Conservation (phyloP, 805 yeast species). For the Zygosaccharomyces gambellarensis region DNA sequence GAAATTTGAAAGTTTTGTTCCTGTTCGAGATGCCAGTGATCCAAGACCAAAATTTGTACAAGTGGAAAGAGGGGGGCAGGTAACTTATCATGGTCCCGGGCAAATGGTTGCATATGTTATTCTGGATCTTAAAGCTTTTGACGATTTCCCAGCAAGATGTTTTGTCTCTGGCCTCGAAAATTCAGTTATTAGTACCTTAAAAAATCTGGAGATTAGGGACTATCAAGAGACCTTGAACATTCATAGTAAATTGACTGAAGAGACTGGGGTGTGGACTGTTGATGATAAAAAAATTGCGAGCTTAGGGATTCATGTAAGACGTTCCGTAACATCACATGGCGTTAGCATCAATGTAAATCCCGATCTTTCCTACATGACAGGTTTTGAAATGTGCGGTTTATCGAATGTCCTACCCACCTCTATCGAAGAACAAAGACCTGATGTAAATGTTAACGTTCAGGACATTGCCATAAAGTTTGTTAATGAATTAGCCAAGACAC, state of each 20-base stretch:
- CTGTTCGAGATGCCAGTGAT: constrained; percentile 24
- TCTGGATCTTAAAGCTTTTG: constrained; percentile 59
- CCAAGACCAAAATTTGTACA: constrained; percentile 64
- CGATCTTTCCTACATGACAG: constrained; percentile 65
- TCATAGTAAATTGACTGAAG: constrained; percentile 44
- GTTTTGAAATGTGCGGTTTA: constrained; percentile 81
- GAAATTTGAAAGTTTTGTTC: constrained; percentile 23
- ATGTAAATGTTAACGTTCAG: constrained; percentile 24
- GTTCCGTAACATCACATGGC: constrained; percentile 87
- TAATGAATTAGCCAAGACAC: constrained; percentile 38
- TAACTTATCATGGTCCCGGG: constrained; percentile 96
- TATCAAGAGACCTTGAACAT: constrained; percentile 16
- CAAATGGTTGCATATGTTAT: constrained; percentile 85
- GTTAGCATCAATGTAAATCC: constrained; percentile 74
- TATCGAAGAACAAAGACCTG: constrained; percentile 35
- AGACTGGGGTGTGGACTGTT: constrained; percentile 87
- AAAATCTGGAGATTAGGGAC: constrained; percentile 9
- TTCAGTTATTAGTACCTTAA: constrained; percentile 48
- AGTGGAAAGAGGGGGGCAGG: constrained; percentile 88
- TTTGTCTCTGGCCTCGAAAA: constrained; percentile 60
- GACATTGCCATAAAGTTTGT: constrained; percentile 44
- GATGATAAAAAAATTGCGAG: constrained; percentile 68
- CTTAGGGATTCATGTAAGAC: constrained; percentile 79
- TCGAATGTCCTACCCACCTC: constrained; percentile 57
- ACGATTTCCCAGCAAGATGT: constrained; percentile 54